Evolutionary conservation across 257 asterid species (phyloP), one percentile per base, ranked within the genome.

Genomic region (Paraleonurus japonicus): DNA sequence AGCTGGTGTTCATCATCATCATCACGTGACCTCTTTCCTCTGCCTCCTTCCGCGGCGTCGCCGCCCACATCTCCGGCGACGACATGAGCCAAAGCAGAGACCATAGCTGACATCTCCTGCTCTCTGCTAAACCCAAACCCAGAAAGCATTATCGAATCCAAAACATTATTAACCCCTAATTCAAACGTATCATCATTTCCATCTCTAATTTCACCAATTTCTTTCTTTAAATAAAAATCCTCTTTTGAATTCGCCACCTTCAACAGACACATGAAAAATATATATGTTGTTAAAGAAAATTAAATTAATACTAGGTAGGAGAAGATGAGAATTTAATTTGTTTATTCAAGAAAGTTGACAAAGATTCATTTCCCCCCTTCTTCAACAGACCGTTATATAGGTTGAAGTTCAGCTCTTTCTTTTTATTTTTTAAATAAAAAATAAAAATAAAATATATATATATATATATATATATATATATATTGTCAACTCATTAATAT

Each of bases 41-140:
- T 69, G 4, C 13, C 80, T 6, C 65, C 69, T n/a, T 51, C 68
- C 5, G 12, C 53, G 32, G 48, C 50, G 6, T 50, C 75, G 0
- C 67, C 23, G 53, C 12, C 19, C n/a, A 39, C 82, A 33, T 67
- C 87, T 67, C 87, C 85, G 71, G 89, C 87, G 39, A 92, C 86
- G 22, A 92, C 98, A 48, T 77, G 84, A 5, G 88, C 70, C 43
- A 84, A 70, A 63, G 88, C 88, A 0, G 86, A 76, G 17, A 92
- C 96, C 88, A 92, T 92, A 0, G 76, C 86, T 4, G 93, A 87
- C 87, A 90, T 87, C 78, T 92, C 98, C 7, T 68, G 74, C 71
- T 92, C 89, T 65, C 93, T 78, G 22, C 27, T 60, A 1, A 84
- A 7, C 63, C 86, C 78, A 1, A 84, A 7, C 63, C 86, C 78